These are phyloP conservation scores for Starmerella sirachaensis DNA, from an alignment of 805 yeast genomes.

Conservation along the genomic window DNA sequence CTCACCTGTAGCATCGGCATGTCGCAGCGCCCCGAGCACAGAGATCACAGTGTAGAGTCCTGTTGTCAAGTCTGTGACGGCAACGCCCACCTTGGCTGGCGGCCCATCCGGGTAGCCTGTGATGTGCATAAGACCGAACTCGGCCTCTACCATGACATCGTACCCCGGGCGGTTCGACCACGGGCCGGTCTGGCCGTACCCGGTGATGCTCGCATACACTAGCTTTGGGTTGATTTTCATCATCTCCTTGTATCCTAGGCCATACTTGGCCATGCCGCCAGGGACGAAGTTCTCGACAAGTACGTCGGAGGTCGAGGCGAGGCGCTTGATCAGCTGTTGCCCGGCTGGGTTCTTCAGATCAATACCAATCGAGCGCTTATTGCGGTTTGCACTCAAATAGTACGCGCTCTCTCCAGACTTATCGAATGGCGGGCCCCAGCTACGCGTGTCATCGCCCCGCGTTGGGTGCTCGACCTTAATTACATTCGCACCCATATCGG, in stretches of 20 bases:
- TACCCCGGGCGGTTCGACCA: conserved; percentile 32
- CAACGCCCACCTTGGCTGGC: conserved; percentile 36
- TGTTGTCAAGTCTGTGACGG: conserved; percentile 34
- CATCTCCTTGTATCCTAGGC: conserved; percentile 28
- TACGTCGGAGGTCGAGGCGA: conserved; percentile 29
- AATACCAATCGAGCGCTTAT: conserved; percentile 31
- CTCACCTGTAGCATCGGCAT: conserved; percentile 26
- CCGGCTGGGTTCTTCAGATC: conserved; percentile 30
- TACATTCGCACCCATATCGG: conserved; percentile 36
- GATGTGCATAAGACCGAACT: conserved; percentile 35
- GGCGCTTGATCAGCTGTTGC: conserved; percentile 25
- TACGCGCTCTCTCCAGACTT: conserved; percentile 31
- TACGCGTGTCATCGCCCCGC: conserved; percentile 35
- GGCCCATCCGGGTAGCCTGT: conserved; percentile 33
- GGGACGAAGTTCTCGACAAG: conserved; percentile 33
- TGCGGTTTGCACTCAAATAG: conserved; percentile 30
- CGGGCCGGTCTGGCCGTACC: conserved; percentile 36
- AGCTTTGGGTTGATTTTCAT: conserved; percentile 23
- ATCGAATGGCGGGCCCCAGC: conserved; percentile 37
- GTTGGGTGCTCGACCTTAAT: conserved; percentile 33
- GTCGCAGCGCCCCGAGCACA: conserved; percentile 30
- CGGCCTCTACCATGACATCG: conserved; percentile 37
- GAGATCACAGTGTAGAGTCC: conserved; percentile 32
- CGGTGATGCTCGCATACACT: conserved; percentile 33
- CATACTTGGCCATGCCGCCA: conserved; percentile 30